Evolutionary conservation across 352 stramenopile species (phyloP).

Genomic region (Globisporangium apiculatum): DNA sequence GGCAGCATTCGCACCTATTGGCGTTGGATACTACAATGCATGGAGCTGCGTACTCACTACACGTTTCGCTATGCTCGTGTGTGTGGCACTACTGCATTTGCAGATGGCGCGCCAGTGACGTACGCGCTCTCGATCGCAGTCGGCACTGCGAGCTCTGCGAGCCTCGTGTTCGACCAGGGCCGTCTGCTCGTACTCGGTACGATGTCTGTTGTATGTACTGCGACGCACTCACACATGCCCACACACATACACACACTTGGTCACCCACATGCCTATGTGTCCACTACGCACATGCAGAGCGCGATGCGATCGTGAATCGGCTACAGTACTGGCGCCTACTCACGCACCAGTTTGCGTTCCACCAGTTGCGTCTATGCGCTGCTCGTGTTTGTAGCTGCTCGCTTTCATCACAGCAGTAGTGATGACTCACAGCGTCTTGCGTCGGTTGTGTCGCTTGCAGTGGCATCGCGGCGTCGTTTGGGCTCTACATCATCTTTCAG

Average conservation of each 20-base stretch:
- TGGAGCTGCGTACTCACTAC: neutral
- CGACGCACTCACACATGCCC: neutral
- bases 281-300: slow-evolving; percentile 20
- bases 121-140: slow-evolving; percentile 69
- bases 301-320: slow-evolving; percentile 44
- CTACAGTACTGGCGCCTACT: slow-evolving; percentile 67
- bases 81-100: neutral
- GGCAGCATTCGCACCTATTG: neutral
- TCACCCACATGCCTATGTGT: no score
- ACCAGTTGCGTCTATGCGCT: slow-evolving; percentile 36
- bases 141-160: slow-evolving; percentile 57
- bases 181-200: slow-evolving; percentile 37
- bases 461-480: slow-evolving; percentile 68
- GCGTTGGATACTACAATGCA: neutral
- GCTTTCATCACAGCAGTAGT: no score
- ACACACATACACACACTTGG: no score
- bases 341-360: slow-evolving; percentile 64
- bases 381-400: neutral
- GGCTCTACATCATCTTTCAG: slow-evolving; percentile 83
- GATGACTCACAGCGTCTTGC: neutral
- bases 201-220: neutral
- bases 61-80: neutral
- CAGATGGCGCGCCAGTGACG: slow-evolving; percentile 74
- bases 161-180: slow-evolving; percentile 52
- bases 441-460: slow-evolving; percentile 15